Base-by-base conservation (phyloP, 208 protist genomes). In the Crithidia fasciculata region DNA sequence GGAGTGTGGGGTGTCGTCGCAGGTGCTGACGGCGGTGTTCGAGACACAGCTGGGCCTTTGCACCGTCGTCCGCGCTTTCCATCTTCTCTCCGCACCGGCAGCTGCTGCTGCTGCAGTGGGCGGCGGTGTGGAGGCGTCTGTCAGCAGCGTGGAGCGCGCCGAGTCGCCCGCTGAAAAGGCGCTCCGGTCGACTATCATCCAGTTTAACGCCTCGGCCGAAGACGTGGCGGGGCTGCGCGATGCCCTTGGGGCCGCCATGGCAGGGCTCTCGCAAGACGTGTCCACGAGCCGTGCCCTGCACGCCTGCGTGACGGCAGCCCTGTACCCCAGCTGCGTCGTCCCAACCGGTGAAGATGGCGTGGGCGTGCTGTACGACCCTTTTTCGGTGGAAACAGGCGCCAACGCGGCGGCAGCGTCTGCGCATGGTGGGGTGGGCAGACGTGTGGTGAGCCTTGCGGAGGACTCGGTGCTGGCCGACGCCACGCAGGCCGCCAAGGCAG, bases 271-370 rank as follows among this genome's bases (percentile, higher is more conserved):
- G 5, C 83, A 85, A 15, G 74, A 86, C 39, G 84, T 73, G 39
- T 57, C 86, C 18, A 18, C 82, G 6, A 76, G 73, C 19, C 82
- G 81, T 2, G 44, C 43, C 15, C 50, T 93, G 43, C 74, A 84
- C 54, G 81, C 82, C 8, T 92, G 82, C 65, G 63, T 96, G 9
- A 91, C 89, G 2, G 85, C 83, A 9, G 87, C 88, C 3, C 73
- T 91, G 5, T 95, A 96, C 62, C 92, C 92, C 5, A 76, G 80
- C 68, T 94, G 86, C 59, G 81, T 75, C 13, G 76, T 93, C 18
- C 79, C 80, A 28, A 63, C 44, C 36, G 77, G 83, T 58, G 82
- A 87, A 13, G 49, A 56, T 18, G 62, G 64, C 39, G 66, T 57
- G 6, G 54, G 76, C 1, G 60, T 81, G 52, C 76, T 83, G 13